phyloP scores from a whole-genome alignment of 495 filamentous ascomycete species.

The Diplogelasinospora grovesii region DNA sequence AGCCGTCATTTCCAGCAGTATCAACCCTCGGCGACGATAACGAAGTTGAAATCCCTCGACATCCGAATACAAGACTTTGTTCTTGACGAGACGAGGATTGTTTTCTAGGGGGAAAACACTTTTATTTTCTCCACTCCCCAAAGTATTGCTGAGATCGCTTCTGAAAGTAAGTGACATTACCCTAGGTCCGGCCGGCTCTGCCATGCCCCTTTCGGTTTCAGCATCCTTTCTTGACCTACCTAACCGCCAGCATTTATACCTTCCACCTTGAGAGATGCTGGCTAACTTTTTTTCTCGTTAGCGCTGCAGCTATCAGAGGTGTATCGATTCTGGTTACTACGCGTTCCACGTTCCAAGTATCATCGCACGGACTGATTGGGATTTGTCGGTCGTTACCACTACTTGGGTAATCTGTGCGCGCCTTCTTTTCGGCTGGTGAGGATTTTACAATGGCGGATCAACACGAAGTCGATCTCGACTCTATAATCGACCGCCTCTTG shows the following conservation, averaged over 20 bases:
- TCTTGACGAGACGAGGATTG: conserved; percentile 2
- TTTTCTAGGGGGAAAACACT: too few species aligned
- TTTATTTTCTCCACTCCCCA: conserved; percentile 11
- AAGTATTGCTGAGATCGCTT: conserved; percentile 28
- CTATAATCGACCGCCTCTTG: conserved; percentile 95
- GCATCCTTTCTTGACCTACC: background rate
- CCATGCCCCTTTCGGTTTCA: background rate
- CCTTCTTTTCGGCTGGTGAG: conserved; percentile 39
- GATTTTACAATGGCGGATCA: conserved; percentile 79
- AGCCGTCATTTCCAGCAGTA: conserved; percentile 14
- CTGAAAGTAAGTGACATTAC: conserved; percentile 16
- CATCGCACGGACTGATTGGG: conserved; percentile 11
- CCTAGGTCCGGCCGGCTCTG: background rate
- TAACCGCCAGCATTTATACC: background rate
- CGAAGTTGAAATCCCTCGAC: conserved; percentile 13
- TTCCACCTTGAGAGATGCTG: background rate
- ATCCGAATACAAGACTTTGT: conserved; percentile 9
- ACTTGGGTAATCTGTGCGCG: conserved; percentile 18
- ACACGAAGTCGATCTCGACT: conserved; percentile 96
- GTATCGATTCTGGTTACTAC: conserved; percentile 20
- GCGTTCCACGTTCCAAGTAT: conserved; percentile 9
- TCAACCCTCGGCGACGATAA: conserved; percentile 24
- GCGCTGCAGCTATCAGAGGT: conserved; percentile 19
- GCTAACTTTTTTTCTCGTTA: conserved; percentile 8
- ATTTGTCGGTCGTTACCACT: conserved; percentile 27